Evolutionary conservation across 176 grass and related monocot species (phyloP).

Genomic region (Oryza brachyantha): DNA sequence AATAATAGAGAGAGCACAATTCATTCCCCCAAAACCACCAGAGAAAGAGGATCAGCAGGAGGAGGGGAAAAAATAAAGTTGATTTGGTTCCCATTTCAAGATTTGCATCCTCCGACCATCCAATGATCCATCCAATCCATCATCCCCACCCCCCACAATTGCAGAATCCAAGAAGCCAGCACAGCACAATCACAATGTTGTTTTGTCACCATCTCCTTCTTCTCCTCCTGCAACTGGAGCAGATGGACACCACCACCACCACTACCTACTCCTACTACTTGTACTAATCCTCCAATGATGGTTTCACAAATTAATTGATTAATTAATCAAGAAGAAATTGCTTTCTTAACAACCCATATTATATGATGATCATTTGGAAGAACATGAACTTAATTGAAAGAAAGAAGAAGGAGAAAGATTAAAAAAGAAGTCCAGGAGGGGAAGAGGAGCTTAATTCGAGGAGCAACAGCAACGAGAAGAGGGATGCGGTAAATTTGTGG

Average conservation of each 20-base stretch:
- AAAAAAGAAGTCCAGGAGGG: background rate
- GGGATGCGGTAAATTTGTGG: conserved; percentile 22
- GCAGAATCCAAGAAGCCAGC: conserved; percentile 36
- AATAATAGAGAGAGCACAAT: conserved; percentile 33
- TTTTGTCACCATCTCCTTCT: background rate
- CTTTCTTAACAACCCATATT: conserved; percentile 29
- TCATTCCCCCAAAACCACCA: conserved; percentile 27
- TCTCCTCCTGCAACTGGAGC: conserved; percentile 12
- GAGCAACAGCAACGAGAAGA: conserved; percentile 13
- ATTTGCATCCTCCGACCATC: conserved; percentile 34
- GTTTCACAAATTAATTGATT: background rate
- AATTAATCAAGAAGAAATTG: background rate
- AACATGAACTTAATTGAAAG: conserved; percentile 28
- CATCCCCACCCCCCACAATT: background rate
- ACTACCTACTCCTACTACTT: background rate
- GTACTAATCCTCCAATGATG: background rate
- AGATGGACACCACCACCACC: conserved; percentile 28
- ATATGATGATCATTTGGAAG: conserved; percentile 42
- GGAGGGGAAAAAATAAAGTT: conserved; percentile 9
- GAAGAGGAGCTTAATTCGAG: conserved; percentile 22
- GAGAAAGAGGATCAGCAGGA: background rate
- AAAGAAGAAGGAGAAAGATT: background rate
- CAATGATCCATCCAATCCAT: conserved; percentile 25
- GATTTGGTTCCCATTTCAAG: conserved; percentile 29
- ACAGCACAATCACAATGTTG: background rate